These are phyloP conservation scores for Onygena corvina DNA, from an alignment of 2,329 filamentous ascomycete species.

Conservation along the genomic window DNA sequence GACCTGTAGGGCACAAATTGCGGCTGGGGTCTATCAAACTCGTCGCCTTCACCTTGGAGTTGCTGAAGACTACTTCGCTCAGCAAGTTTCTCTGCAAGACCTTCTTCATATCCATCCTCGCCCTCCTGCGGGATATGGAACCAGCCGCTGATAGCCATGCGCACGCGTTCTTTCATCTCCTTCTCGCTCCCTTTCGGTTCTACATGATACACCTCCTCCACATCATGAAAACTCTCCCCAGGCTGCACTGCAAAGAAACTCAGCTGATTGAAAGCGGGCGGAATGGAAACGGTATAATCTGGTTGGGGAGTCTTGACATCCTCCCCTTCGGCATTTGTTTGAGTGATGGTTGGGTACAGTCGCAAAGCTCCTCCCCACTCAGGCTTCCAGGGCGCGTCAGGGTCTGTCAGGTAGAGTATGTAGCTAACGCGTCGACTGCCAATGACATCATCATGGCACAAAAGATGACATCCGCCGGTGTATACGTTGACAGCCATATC, in stretches of 20 bases:
- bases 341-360: constrained; percentile 61
- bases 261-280: constrained; percentile 92
- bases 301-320: constrained; percentile 68
- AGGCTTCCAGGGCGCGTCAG: constrained; percentile 76
- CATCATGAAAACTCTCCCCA: constrained; percentile 97
- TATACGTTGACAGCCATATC: constrained; percentile 99
- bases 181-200: constrained; percentile 44
- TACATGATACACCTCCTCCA: constrained; percentile 87
- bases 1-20: constrained; percentile 38
- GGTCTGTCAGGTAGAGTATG: constrained; percentile 89
- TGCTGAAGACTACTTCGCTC: constrained; percentile 87
- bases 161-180: constrained; percentile 51
- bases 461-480: constrained; percentile 83
- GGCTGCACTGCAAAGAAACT: constrained; percentile 97
- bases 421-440: constrained; percentile 93
- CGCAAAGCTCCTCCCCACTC: constrained; percentile 89
- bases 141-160: constrained; percentile 98
- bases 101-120: constrained; percentile 81
- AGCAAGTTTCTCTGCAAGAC: constrained; percentile 75
- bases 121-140: constrained; percentile 94
- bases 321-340: constrained; percentile 56
- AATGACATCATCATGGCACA: constrained; percentile 98
- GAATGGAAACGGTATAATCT: constrained; percentile 69
- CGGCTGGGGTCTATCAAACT: constrained; percentile 69
- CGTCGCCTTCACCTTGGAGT: constrained; percentile 78